phyloP scores from a whole-genome alignment of 2,329 filamentous ascomycete species.

The Bimuria novae-zelandiae region DNA sequence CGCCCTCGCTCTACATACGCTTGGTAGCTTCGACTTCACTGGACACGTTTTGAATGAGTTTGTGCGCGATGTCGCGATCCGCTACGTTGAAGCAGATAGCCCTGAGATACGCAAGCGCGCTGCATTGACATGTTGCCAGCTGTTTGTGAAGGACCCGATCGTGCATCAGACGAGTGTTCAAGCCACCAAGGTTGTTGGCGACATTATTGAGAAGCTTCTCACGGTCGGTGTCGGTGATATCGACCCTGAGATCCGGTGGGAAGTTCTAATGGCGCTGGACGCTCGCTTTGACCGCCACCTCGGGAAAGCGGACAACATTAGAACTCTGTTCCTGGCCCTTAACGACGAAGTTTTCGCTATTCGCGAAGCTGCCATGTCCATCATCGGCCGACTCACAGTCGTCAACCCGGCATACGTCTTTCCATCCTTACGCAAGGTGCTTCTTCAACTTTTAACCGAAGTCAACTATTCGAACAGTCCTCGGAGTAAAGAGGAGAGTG shows the following conservation, averaged over 20 bases:
- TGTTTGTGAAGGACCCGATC: constrained; percentile 95
- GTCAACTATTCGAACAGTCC: constrained; percentile 95
- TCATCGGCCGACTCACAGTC: constrained; percentile 88
- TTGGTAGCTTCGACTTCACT: constrained; percentile 94
- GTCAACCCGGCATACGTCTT: constrained; percentile 98
- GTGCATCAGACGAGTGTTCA: constrained; percentile 98
- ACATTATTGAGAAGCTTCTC: constrained; percentile 95
- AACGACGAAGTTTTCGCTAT: constrained; percentile 95
- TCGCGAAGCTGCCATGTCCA: constrained; percentile 90
- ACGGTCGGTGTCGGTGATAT: constrained; percentile 92
- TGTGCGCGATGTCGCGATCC: constrained; percentile 95
- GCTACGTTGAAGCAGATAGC: constrained; percentile 96
- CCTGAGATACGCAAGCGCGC: constrained; percentile 91
- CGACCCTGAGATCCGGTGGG: constrained; percentile 84
- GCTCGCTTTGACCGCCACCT: constrained; percentile 93
- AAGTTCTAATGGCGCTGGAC: constrained; percentile 86
- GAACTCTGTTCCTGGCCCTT: constrained; percentile 90
- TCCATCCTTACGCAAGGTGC: constrained; percentile 88
- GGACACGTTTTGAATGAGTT: constrained; percentile 97
- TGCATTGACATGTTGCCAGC: constrained; percentile 93
- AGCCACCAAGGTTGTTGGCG: constrained; percentile 93
- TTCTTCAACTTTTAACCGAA: constrained; percentile 95
- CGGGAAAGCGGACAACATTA: constrained; percentile 96
- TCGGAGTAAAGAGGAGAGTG: constrained; percentile 94
- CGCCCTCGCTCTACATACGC: constrained; percentile 87